Percentiles rank a stretch among this genome's conserved stretches.
Evolutionary conservation across 352 stramenopile species (phyloP).

Genomic region (Phytophthora pisi): DNA sequence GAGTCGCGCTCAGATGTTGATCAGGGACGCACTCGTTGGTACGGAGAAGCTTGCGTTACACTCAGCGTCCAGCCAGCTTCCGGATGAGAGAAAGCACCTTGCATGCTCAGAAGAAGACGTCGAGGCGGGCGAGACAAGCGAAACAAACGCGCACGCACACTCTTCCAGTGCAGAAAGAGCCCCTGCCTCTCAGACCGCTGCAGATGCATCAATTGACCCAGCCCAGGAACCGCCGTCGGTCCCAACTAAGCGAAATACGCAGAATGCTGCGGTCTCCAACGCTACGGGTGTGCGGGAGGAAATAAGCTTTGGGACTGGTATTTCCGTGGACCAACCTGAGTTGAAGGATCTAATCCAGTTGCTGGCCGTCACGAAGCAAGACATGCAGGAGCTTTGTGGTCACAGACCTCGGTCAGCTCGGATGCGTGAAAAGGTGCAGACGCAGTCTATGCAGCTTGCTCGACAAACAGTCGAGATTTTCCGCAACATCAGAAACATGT

Average conservation of each 20-base stretch:
- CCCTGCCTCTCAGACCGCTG: not conserved
- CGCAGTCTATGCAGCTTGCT: conserved; percentile 61
- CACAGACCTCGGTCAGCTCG: conserved; percentile 65
- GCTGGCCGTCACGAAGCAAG: conserved; percentile 52
- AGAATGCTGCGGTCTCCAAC: not conserved
- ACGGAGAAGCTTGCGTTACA: conserved; percentile 54
- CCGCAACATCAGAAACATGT: conserved; percentile 59
- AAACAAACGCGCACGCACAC: not conserved
- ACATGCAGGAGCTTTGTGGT: conserved; percentile 53
- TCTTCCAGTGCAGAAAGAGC: conserved; percentile 9
- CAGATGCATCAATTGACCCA: not conserved
- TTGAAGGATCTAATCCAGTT: conserved; percentile 71
- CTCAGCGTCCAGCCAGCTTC: conserved; percentile 46
- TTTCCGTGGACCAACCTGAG: conserved; percentile 38
- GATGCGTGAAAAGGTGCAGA: conserved; percentile 72
- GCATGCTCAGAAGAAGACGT: not conserved
- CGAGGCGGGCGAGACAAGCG: not conserved
- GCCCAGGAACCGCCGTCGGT: conserved; percentile 5
- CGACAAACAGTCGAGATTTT: conserved; percentile 70
- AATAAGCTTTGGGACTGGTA: conserved; percentile 9
- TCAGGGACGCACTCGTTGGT: conserved; percentile 32
- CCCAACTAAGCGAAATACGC: not conserved
- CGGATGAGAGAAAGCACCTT: conserved; percentile 26
- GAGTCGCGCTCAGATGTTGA: conserved; percentile 36
- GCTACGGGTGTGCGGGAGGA: not conserved